phyloP scores from a whole-genome alignment of 495 filamentous ascomycete genomes.

The Aspergillus kassunensis region DNA sequence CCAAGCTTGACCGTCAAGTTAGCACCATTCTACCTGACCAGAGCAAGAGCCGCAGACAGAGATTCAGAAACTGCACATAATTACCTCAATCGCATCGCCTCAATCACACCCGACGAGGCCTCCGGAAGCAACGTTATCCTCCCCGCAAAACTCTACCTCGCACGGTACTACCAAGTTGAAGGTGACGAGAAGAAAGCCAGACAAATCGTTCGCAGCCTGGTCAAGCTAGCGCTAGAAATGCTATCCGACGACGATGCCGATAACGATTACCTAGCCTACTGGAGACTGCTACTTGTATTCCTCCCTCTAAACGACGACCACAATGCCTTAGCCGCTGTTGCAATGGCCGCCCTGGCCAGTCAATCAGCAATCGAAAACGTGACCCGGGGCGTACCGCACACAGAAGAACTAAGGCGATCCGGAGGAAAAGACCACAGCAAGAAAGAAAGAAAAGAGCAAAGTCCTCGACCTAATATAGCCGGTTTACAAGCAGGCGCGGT shows the following conservation, averaged over 20 bases:
- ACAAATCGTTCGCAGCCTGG: conserved; percentile 21
- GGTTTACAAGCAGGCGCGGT: background rate
- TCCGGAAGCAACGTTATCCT: conserved; percentile 17
- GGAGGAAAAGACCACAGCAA: background rate
- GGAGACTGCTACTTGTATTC: conserved; percentile 24
- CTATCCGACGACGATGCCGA: conserved; percentile 40
- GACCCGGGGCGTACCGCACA: background rate
- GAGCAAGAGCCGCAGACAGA: conserved; percentile 7
- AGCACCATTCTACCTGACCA: conserved; percentile 17
- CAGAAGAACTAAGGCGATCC: background rate
- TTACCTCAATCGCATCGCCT: conserved; percentile 13
- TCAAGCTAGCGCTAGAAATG: conserved; percentile 36
- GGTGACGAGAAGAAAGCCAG: conserved; percentile 24
- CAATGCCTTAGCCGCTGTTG: conserved; percentile 21
- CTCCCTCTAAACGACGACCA: conserved; percentile 23
- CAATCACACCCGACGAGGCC: conserved; percentile 12
- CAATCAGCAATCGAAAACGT: background rate
- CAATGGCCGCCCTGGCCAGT: conserved; percentile 18
- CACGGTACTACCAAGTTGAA: conserved; percentile 26
- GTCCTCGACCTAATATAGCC: background rate
- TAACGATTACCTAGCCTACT: conserved; percentile 39
- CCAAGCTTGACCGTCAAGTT: conserved; percentile 17
- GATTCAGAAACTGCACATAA: conserved; percentile 9
- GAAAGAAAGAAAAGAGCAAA: conserved; percentile 10
- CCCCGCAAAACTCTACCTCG: conserved; percentile 20